Conservation (phyloP, 306 rosid species). For the Malus asiatica region DNA sequence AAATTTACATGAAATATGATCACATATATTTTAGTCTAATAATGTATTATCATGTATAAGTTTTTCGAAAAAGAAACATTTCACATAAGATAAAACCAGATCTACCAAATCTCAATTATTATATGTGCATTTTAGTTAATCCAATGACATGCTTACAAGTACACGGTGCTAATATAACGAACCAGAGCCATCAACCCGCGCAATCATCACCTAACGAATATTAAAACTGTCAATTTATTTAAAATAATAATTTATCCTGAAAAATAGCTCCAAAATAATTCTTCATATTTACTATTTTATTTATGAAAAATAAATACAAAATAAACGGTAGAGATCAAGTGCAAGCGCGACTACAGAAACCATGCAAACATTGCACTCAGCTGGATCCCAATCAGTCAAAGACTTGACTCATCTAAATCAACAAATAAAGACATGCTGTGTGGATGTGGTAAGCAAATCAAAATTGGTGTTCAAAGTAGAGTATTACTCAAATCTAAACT, state of each 20-base stretch:
- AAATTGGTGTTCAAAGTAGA: background rate
- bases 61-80: too few species aligned
- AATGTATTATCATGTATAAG: rapidly evolving
- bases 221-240: background rate
- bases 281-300: background rate
- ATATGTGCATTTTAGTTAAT: background rate
- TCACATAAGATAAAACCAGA: too few species aligned
- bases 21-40: too few species aligned
- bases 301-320: background rate
- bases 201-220: background rate
- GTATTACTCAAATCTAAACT: too few species aligned
- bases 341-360: background rate
- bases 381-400: background rate
- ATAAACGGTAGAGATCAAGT: background rate
- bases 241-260: background rate
- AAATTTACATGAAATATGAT: too few species aligned
- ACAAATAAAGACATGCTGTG: background rate
- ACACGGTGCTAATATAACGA: background rate
- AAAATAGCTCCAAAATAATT: background rate
- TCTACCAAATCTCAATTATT: background rate
- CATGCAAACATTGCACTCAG: background rate
- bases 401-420: background rate
- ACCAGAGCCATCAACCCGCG: background rate
- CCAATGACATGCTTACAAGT: background rate
- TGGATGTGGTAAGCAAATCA: background rate